Evolutionary conservation across 257 asterid species (phyloP), one percentile per base, ranked within the genome.

Genomic region (Hygrophila difformis): DNA sequence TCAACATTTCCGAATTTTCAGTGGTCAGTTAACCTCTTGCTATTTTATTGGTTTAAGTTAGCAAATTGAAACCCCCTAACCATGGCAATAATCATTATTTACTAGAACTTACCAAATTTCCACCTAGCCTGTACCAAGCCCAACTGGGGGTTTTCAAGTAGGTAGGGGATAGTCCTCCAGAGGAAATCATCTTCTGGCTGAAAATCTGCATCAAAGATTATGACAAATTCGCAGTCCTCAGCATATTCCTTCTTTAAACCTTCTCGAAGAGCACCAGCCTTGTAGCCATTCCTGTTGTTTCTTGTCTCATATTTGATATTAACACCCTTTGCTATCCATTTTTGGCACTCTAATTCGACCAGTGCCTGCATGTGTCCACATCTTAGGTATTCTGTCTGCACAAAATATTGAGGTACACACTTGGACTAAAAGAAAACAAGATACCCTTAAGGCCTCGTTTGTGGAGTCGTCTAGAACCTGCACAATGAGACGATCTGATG

Each of bases 61-160:
- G 10, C n/a, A n/a, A n/a, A n/a, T n/a, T n/a, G n/a, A 31, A 22
- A 21, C 14, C 13, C 47, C 22, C 39, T n/a, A 22, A 48, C 26
- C 21, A 19, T 39, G 28, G 6, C 19, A 12, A 44, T 18, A 24
- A 35, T 14, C 34, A 36, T 55, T 10, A n/a, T 21, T 13, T 24
- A 31, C 12, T 39, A 24, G 48, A 39, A 47, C 74, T 64, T 69
- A 83, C 97, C 97, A 56, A 87, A 87, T 78, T 71, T 83, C 97
- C 97, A 87, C 71, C 97, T 78, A 24, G 97, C 97, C 66, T 87
- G 97, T 62, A 87, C 97, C 79, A 87, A 65, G 40, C 76, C 97
- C 72, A 87, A 35, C 50, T 87, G 85, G 45, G 94, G 91, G 75
- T 83, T 80, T 22, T 74, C 70, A 13, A 83, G 66, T 36, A 87